A percentile compares a stretch with the other conserved stretches of the same genome.
These are phyloP conservation scores for Cryptococcus amylolentus DNA, from an alignment of 1,284 basidiomycete species.

Conservation along the genomic window DNA sequence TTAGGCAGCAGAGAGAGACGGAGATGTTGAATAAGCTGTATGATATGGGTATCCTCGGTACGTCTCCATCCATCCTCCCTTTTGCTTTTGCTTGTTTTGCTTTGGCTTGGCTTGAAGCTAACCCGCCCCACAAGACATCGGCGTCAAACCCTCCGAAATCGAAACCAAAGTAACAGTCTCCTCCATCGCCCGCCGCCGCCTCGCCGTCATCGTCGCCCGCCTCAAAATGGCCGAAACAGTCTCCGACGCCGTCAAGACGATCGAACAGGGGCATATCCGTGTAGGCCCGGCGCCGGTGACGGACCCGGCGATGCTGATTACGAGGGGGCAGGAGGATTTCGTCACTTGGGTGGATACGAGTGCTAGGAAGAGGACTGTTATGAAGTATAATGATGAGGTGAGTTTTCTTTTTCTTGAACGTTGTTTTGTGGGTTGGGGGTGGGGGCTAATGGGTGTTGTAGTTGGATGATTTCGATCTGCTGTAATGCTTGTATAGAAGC, in stretches of 20 bases:
- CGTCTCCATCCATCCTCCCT: constrained; percentile 5
- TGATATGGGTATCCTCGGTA: constrained; percentile 85
- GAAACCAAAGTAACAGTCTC: constrained; percentile 94
- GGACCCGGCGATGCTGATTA: constrained; percentile 95
- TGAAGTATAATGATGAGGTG: constrained; percentile 96
- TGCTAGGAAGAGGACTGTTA: constrained; percentile 92
- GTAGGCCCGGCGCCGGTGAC: constrained; percentile 95
- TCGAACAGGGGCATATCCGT: constrained; percentile 97
- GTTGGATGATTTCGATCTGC: constrained; percentile 86
- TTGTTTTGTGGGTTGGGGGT: neutral
- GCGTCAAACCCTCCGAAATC: constrained; percentile 76
- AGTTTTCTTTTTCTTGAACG: constrained; percentile 23
- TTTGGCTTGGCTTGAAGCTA: neutral
- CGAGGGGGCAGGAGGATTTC: constrained; percentile 98
- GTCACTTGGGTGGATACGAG: constrained; percentile 99
- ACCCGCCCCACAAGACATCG: constrained; percentile 50
- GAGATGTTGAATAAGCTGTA: constrained; percentile 91
- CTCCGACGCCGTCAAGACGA: constrained; percentile 89
- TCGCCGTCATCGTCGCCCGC: constrained; percentile 90
- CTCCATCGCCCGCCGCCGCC: constrained; percentile 83
- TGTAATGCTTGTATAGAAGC: constrained; percentile 53
- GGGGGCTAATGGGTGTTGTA: constrained; percentile 38
- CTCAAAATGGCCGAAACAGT: constrained; percentile 95
- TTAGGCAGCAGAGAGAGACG: constrained; percentile 77
- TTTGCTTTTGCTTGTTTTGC: neutral